Evolutionary conservation across 208 protist species (phyloP).

Genomic region (Leishmania lainsoni): DNA sequence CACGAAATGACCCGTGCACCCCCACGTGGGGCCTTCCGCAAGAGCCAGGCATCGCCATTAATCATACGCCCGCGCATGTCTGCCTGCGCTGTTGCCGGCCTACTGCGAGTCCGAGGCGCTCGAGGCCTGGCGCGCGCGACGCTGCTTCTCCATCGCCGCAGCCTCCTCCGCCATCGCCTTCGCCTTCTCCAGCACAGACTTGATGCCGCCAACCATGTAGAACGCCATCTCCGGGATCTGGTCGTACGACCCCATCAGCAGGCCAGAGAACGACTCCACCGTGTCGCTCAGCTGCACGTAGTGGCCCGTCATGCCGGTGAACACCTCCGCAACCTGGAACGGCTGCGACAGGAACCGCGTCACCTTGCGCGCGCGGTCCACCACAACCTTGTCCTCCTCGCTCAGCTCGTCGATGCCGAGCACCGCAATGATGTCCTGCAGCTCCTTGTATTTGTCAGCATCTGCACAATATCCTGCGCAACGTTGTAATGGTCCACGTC

Average conservation of each 20-base stretch:
- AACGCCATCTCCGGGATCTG: conserved; percentile 97
- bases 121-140: conserved; percentile 48
- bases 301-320: conserved; percentile 96
- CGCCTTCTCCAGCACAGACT: conserved; percentile 94
- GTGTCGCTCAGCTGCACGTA: conserved; percentile 95
- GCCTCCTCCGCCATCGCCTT: conserved; percentile 89
- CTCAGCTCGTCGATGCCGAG: conserved; percentile 99
- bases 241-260: conserved; percentile 95
- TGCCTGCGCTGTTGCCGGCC: not conserved
- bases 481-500: conserved; percentile 97
- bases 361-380: conserved; percentile 94
- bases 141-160: conserved; percentile 63
- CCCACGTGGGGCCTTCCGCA: not conserved
- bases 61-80: not conserved
- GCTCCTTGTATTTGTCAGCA: conserved; percentile 98
- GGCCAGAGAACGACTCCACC: conserved; percentile 94
- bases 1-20: not conserved
- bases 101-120: conserved; percentile 27
- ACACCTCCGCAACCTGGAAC: conserved; percentile 97
- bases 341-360: conserved; percentile 97
- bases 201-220: conserved; percentile 98
- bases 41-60: not conserved
- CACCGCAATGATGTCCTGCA: conserved; percentile 99
- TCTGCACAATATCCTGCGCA: conserved; percentile 96
- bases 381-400: conserved; percentile 98